Base-by-base conservation (phyloP, 768 basidiomycete species). In the Leccinum barrowsii region DNA sequence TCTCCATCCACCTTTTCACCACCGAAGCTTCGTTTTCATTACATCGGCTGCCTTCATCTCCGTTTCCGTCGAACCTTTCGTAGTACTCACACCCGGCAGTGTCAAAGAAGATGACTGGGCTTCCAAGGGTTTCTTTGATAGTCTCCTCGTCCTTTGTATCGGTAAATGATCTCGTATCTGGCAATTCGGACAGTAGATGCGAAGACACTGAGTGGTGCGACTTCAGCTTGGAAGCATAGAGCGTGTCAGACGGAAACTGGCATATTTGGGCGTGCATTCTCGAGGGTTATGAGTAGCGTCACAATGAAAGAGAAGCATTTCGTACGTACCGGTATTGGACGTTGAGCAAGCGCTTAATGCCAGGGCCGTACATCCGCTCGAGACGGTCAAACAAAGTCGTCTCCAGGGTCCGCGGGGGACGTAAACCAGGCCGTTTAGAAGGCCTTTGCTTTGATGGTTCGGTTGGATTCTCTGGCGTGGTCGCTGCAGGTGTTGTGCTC, bases 11-110 rank as follows among this genome's bases (percentile, higher is more conserved):
- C 57, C 80, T 81, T 67, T 83, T 85, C 2, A 95, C 94, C 10
- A 97, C 82, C 11, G 81, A 85, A 0, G 87, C 94, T 67, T 99
- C 97, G 66, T 99, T 98, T 75, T 96, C 95, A 65, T 99, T 99
- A 64, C 85, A 89, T 61, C 87, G 82, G 62, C 92, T 95, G 0
- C 94, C 94, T 66, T 96, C 94, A 66, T 93, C 91, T n/a, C 80
- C 78, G 56, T 87, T 87, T 0, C 82, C 87, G 32, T 92, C 89
- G 0, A 85, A 69, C 15, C 92, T 77, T 69, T 98, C 97, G 66
- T 87, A 97, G 67, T 92, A 96, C 70, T 97, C 94, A 64, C 92
- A 94, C 0, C 94, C 94, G 4, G 91, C 85, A 0, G 94, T 99
- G 69, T 99, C 97, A 64, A 92, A 92, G 71, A 98, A 99, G 2